Evolutionary conservation across 495 filamentous ascomycete species (phyloP).

Genomic region (Endocarpon pusillum): DNA sequence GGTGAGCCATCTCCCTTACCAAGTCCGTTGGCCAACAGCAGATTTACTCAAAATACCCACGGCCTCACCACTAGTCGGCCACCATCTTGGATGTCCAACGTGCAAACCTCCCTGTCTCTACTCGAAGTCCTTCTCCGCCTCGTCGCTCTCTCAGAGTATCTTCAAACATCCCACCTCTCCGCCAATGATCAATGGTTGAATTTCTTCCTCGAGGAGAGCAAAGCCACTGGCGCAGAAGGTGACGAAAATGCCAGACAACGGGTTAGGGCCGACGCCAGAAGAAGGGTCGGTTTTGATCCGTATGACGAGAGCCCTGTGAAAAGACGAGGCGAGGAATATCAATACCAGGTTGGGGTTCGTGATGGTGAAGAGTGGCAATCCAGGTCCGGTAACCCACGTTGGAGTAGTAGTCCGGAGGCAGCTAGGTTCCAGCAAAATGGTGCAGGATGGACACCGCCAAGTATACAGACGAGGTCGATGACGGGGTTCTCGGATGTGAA

Average conservation of each 20-base stretch:
- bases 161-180: constrained; percentile 79
- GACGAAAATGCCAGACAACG: constrained; percentile 52
- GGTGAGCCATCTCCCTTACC: constrained; percentile 13
- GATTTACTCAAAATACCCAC: constrained; percentile 13
- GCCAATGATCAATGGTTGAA: constrained; percentile 90
- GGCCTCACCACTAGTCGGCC: constrained; percentile 22
- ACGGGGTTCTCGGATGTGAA: not conserved
- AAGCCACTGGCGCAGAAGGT: constrained; percentile 52
- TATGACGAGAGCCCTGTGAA: constrained; percentile 59
- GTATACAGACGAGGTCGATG: not conserved
- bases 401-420: not conserved
- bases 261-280: constrained; percentile 52
- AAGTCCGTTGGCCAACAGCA: constrained; percentile 4
- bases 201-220: constrained; percentile 81
- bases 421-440: not conserved
- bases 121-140: constrained; percentile 89
- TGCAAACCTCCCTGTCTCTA: constrained; percentile 76
- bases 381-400: constrained; percentile 1
- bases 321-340: constrained; percentile 42
- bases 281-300: constrained; percentile 79
- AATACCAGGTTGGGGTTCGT: constrained; percentile 15
- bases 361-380: not conserved
- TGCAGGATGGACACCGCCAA: not conserved
- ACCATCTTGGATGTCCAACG: constrained; percentile 18
- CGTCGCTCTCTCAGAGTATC: constrained; percentile 87